Percentiles rank a stretch among this genome's conserved stretches.
Evolutionary conservation across 2,329 filamentous ascomycete species (phyloP).

Genomic region (Lachnellula cervina): DNA sequence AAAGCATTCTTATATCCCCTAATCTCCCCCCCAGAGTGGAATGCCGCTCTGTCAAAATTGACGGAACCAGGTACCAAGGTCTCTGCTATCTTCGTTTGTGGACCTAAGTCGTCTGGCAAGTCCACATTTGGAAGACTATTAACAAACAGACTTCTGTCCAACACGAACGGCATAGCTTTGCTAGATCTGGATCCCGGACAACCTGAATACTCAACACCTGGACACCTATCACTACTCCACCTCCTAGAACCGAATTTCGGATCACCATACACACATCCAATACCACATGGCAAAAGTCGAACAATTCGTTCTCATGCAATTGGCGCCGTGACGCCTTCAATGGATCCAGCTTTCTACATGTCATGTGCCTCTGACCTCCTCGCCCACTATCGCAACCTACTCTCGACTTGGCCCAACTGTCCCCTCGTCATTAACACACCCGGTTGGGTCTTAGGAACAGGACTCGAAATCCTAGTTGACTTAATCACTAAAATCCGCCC

Average conservation of each 20-base stretch:
- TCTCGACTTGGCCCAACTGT: slow-evolving; percentile 36
- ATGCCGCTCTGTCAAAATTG: slow-evolving; percentile 36
- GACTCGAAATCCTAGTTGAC: slow-evolving; percentile 57
- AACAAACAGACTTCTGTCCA: slow-evolving; percentile 55
- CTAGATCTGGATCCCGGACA: slow-evolving; percentile 75
- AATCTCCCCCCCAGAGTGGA: slow-evolving; percentile 55
- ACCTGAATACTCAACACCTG: slow-evolving; percentile 67
- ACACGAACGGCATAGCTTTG: slow-evolving; percentile 39
- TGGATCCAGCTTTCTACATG: slow-evolving; percentile 63
- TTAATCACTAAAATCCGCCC: slow-evolving; percentile 51
- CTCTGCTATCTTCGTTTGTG: slow-evolving; percentile 55
- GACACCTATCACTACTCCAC: slow-evolving; percentile 63
- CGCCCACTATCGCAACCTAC: slow-evolving; percentile 47
- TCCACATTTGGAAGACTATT: slow-evolving; percentile 68
- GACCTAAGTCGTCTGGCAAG: slow-evolving; percentile 69
- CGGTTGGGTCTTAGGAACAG: slow-evolving; percentile 68
- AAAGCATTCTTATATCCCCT: slow-evolving; percentile 49
- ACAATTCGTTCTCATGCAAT: slow-evolving; percentile 61
- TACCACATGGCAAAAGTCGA: slow-evolving; percentile 29
- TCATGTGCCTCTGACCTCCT: slow-evolving; percentile 61
- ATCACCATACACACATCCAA: slow-evolving; percentile 61
- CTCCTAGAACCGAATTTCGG: slow-evolving; percentile 58
- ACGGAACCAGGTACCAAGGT: slow-evolving; percentile 33
- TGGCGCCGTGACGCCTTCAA: slow-evolving; percentile 58
- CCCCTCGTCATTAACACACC: slow-evolving; percentile 70